Evolutionary conservation across 345 rosid genomes (phyloP), one percentile per base, ranked within the genome.

Genomic region (Turritis glabra): DNA sequence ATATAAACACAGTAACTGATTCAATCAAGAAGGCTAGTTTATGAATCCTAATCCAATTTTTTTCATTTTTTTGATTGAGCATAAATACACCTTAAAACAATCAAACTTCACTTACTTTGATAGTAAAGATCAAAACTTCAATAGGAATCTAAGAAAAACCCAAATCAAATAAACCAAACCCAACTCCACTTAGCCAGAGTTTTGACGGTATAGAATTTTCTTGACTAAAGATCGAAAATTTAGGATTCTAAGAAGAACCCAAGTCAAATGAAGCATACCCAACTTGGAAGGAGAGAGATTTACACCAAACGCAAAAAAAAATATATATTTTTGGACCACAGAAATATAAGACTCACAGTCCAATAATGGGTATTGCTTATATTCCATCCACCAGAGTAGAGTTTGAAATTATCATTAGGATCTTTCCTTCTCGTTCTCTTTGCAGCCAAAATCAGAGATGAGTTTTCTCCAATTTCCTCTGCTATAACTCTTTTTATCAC

Each of bases 381-480:
- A 76, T 95, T 92, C 90, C 90, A 95, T 53, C 99, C 99, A 68
- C 97, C 93, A 37, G 82, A 77, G 74, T 95, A 90, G 51, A 56
- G 67, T 10, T 88, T 80, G 38, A 86, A 87, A 74, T 81, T 5
- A 35, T 89, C 68, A 23, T 74, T 41, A 69, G 97, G 97, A 67
- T 95, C 94, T 79, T 61, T 84, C 67, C 98, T 82, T 27, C 58
- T 65, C 2, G 97, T 93, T 72, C 89, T 89, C 32, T 76, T 23
- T n/a, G 74, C 97, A 75, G 96, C 98, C 75, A 93, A 85, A 72
- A 90, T 79, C 48, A 89, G 26, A 75, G 93, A 84, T 1, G 88
- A 80, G 66, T 84, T 86, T 15, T 14, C 69, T 37, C 46, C 72
- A 37, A 3, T 72, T 55, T 60, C 85, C 15, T 80, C 93, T 29